Conservation (phyloP, 768 basidiomycete genomes). For the Lactarius deliciosus region DNA sequence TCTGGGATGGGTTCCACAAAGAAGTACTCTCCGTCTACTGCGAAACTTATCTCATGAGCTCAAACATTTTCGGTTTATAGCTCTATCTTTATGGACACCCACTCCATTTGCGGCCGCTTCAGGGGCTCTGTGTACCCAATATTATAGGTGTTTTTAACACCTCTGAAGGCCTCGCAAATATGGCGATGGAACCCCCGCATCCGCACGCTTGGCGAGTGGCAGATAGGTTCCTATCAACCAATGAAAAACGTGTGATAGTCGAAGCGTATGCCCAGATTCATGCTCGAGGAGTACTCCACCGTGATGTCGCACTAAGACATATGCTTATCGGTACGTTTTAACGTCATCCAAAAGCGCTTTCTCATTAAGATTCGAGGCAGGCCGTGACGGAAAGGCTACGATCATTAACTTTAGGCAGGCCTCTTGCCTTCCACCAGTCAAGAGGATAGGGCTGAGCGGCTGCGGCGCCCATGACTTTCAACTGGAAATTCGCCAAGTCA, state of each 20-base stretch:
- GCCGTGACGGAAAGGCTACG: slow-evolving; percentile 43
- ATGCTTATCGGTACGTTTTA: slow-evolving; percentile 45
- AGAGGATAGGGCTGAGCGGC: slow-evolving; percentile 41
- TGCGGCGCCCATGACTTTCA: slow-evolving; percentile 42
- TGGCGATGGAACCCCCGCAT: slow-evolving; percentile 58
- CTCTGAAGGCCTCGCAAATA: slow-evolving; percentile 39
- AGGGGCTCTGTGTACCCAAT: slow-evolving; percentile 53
- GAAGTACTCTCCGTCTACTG: slow-evolving; percentile 6
- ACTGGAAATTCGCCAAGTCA: slow-evolving; percentile 56
- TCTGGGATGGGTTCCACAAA: slow-evolving; percentile 28
- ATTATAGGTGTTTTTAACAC: slow-evolving; percentile 52
- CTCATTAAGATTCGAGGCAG: slow-evolving; percentile 11
- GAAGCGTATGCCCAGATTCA: slow-evolving; percentile 48
- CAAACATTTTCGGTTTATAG: slow-evolving; percentile 36
- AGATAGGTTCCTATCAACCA: slow-evolving; percentile 51
- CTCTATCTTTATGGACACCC: slow-evolving; percentile 51
- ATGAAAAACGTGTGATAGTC: slow-evolving; percentile 52
- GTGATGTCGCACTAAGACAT: slow-evolving; percentile 38
- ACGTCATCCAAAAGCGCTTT: not conserved
- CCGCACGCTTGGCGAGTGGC: slow-evolving; percentile 60
- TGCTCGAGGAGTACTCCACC: slow-evolving; percentile 38
- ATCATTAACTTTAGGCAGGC: slow-evolving; percentile 55
- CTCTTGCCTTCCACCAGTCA: slow-evolving; percentile 33
- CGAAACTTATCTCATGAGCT: not conserved
- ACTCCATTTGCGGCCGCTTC: slow-evolving; percentile 48